These are phyloP conservation scores for Penicillium turbatum DNA, from an alignment of 495 filamentous ascomycete genomes.

Conservation along the genomic window DNA sequence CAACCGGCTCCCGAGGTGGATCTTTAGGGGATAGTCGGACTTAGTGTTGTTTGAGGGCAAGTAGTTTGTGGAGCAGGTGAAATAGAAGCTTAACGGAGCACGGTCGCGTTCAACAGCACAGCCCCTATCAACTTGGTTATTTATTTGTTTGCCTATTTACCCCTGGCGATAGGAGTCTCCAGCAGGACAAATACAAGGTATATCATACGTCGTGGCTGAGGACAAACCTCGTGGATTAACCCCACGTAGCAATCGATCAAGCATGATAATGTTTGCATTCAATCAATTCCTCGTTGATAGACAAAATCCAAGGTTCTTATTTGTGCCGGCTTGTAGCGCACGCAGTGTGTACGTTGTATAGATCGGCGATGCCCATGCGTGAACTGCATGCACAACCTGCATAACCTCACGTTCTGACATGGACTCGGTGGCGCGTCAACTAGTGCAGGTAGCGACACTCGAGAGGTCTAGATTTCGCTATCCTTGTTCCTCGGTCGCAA, in stretches of 20 bases:
- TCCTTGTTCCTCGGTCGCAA: not conserved
- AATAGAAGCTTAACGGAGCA: not conserved
- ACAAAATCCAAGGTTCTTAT: not conserved
- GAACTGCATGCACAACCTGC: not conserved
- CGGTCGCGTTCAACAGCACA: not conserved
- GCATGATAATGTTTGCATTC: too few species aligned
- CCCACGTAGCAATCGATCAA: too few species aligned
- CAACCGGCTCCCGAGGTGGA: slow-evolving; percentile 20
- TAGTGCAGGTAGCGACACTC: not conserved
- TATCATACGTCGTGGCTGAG: too few species aligned
- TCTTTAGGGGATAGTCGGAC: not conserved
- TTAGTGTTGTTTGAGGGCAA: slow-evolving; percentile 14
- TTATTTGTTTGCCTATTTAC: too few species aligned
- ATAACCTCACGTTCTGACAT: not conserved
- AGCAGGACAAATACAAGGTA: too few species aligned
- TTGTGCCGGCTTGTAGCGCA: not conserved
- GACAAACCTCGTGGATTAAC: too few species aligned
- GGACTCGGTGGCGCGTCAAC: not conserved
- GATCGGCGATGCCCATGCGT: not conserved
- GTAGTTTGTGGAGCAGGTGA: slow-evolving; percentile 16
- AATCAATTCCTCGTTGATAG: too few species aligned
- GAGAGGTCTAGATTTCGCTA: not conserved
- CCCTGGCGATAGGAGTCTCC: too few species aligned
- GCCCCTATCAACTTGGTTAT: not conserved
- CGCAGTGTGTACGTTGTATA: too few species aligned